phyloP scores from a whole-genome alignment of 208 protist genomes.

The Phytomonas francai region DNA sequence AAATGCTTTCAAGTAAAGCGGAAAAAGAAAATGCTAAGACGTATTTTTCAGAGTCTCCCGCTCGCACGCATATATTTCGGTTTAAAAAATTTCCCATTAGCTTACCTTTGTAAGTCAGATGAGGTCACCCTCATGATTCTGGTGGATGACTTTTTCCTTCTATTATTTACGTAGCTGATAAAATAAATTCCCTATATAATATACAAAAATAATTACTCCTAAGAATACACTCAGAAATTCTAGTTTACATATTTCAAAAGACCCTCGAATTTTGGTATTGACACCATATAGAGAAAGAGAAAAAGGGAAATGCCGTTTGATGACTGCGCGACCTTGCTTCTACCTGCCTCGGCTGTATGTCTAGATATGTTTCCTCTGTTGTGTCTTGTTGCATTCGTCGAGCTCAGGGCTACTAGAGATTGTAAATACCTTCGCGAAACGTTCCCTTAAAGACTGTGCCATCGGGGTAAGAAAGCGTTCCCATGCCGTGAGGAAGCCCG shows the following conservation, averaged over 20 bases:
- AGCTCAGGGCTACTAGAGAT: constrained; percentile 28
- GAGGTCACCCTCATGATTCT: neutral
- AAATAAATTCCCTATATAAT: neutral
- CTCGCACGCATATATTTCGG: neutral
- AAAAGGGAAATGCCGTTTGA: neutral
- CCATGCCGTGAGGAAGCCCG: constrained; percentile 65
- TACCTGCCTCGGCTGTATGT: neutral
- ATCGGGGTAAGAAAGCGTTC: constrained; percentile 71
- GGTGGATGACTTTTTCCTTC: neutral
- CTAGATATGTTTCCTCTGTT: neutral
- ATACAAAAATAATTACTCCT: neutral
- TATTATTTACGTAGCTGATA: neutral
- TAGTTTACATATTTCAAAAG: neutral
- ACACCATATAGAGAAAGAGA: neutral
- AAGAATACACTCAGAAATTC: neutral
- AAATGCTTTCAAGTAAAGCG: neutral
- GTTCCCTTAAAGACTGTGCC: constrained; percentile 67
- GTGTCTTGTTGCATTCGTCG: neutral
- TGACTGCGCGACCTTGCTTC: neutral
- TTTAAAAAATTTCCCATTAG: neutral
- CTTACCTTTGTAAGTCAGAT: neutral
- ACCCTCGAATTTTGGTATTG: neutral
- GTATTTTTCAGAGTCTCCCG: neutral
- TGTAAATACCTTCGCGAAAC: constrained; percentile 69
- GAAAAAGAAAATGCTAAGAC: neutral